Base-by-base conservation (phyloP, 2,329 filamentous ascomycete species). In the Fusarium algeriense region DNA sequence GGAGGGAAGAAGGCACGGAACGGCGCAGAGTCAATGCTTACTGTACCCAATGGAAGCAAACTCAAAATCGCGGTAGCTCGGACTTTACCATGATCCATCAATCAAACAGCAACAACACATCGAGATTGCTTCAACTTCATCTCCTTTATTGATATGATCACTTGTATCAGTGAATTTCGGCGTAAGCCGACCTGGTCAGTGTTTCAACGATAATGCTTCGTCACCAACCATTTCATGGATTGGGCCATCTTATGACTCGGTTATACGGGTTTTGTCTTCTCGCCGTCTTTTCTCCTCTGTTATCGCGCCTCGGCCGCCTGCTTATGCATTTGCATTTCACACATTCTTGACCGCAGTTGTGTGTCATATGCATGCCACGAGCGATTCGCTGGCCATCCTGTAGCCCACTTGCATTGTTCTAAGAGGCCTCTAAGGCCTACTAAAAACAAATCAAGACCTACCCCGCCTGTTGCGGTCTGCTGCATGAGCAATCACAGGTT, bases 321-420 rank as follows among this genome's bases (percentile, higher is more conserved):
- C 40, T 64, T 54, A 50, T 48, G 52, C 41, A 68, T 63, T 23
- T 55, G 30, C 34, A 45, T 55, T 65, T 65, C 34, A 48, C 49
- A 49, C 60, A 50, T 65, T 45, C 48, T 62, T 66, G 69, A 62
- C 69, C 60, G 53, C 64, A 65, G 60, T 48, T 70, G 46, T 59
- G 48, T 71, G 65, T 67, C 65, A 67, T 66, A 53, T 58, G 26
- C 64, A 62, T 69, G 38, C 53, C 35, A 53, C 45, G 49, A 64
- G 69, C 73, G 58, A 72, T 72, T 75, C 70, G 75, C 70, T 65
- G 61, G 67, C 68, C 46, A 66, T 73, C 61, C 40, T 57, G 72
- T 45, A 70, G 64, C 60, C 64, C 50, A 40, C 49, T 50, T 69
- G 63, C 59, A 64, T 48, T 45, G 48, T 57, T 56, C 46, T 62